Percentiles rank a stretch among this genome's conserved stretches.
Conservation (phyloP, 192 early-diverging fungal genomes). For the Gryganskiella cystojenkinii region DNA sequence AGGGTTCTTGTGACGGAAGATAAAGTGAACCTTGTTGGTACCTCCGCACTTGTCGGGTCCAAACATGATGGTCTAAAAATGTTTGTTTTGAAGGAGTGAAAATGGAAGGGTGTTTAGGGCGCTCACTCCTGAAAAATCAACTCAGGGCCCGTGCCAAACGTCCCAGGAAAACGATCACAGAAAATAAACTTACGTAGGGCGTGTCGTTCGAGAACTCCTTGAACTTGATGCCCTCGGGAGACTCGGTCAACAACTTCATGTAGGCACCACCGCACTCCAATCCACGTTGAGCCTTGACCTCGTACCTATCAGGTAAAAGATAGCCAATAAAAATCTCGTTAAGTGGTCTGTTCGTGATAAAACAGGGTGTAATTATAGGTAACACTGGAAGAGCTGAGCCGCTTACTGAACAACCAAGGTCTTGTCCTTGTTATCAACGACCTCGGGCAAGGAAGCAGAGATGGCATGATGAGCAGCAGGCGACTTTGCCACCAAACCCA, state of each 20-base stretch:
- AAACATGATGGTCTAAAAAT: conserved; percentile 77
- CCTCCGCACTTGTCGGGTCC: conserved; percentile 92
- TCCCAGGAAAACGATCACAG: no score
- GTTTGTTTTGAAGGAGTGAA: background rate
- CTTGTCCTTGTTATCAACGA: conserved; percentile 79
- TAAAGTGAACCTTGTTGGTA: conserved; percentile 94
- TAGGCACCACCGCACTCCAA: conserved; percentile 95
- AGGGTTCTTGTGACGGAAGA: conserved; percentile 93
- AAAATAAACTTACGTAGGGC: conserved; percentile 84
- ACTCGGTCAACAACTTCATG: conserved; percentile 83
- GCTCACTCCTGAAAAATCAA: no score
- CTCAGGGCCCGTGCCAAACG: no score
- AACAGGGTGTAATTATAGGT: no score
- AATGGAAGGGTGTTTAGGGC: background rate
- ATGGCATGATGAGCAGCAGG: conserved; percentile 90
- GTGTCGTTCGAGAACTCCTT: conserved; percentile 83
- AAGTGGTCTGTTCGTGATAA: no score
- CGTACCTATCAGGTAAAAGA: conserved; percentile 58
- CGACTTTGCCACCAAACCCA: conserved; percentile 83
- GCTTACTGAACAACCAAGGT: conserved; percentile 82
- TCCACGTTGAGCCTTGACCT: conserved; percentile 90
- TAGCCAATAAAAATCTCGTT: no score
- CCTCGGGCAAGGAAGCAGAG: conserved; percentile 73
- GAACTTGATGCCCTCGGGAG: conserved; percentile 68
- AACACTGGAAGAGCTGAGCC: no score